Conservation (phyloP, 371 early-diverging fungal species). For the Amoeboaphelidium occidentale region DNA sequence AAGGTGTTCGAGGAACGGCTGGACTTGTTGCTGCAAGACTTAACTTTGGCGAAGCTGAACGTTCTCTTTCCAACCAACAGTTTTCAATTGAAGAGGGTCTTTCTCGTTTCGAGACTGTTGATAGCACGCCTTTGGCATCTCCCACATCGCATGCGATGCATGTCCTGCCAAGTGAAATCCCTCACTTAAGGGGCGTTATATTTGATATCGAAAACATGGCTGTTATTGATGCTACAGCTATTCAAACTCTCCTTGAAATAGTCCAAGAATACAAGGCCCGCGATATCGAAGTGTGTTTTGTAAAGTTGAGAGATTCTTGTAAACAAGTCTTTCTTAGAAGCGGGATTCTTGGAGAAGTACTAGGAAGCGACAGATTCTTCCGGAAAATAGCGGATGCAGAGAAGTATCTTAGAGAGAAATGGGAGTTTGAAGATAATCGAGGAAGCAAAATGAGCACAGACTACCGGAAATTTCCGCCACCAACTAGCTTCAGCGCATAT, state of each 20-base stretch:
- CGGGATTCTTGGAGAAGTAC: conserved; percentile 29
- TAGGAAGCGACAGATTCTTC: conserved; percentile 7
- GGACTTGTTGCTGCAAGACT: too few relatives aligned
- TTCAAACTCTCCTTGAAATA: conserved; percentile 61
- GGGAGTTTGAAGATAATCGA: background rate
- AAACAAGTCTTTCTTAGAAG: conserved; percentile 35
- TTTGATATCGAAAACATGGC: conserved; percentile 73
- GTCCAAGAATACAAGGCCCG: conserved; percentile 52
- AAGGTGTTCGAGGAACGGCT: too few relatives aligned
- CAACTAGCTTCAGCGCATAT: too few relatives aligned
- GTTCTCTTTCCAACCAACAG: too few relatives aligned
- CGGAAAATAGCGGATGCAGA: background rate
- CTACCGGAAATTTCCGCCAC: too few relatives aligned
- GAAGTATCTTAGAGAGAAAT: background rate
- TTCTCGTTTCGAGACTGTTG: too few relatives aligned
- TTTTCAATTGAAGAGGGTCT: too few relatives aligned
- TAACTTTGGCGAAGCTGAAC: too few relatives aligned
- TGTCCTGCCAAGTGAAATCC: too few relatives aligned
- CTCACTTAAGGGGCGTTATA: conserved; percentile 28
- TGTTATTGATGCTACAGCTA: conserved; percentile 67
- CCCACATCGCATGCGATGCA: too few relatives aligned
- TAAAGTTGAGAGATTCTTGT: conserved; percentile 40
- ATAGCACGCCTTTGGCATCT: too few relatives aligned
- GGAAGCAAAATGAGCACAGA: too few relatives aligned
- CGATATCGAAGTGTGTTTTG: conserved; percentile 51